Evolutionary conservation across 306 rosid genomes (phyloP).

Genomic region (Alnus glutinosa): DNA sequence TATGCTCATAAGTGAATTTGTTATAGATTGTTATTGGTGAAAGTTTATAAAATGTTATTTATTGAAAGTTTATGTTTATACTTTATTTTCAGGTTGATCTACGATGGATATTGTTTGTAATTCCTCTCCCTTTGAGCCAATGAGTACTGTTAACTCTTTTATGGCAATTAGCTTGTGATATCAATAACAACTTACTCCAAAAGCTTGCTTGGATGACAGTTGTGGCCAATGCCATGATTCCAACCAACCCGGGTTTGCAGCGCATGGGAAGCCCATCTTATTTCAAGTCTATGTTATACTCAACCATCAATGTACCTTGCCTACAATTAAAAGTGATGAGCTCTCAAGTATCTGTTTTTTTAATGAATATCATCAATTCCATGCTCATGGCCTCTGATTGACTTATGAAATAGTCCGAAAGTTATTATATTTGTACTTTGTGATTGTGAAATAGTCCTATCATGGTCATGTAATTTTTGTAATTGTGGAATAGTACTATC

Average conservation of each 20-base stretch:
- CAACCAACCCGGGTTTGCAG: slow-evolving; percentile 55
- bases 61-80: background rate
- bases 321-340: slow-evolving; percentile 50
- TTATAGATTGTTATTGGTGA: no score
- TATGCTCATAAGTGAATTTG: slow-evolving; percentile 70
- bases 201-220: slow-evolving; percentile 85
- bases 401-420: no score
- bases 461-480: no score
- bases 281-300: slow-evolving; percentile 88
- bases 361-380: slow-evolving; percentile 34
- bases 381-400: slow-evolving; percentile 45
- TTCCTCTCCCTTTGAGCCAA: slow-evolving; percentile 85
- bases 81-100: slow-evolving; percentile 66
- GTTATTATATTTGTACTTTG: no score
- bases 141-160: slow-evolving; percentile 58
- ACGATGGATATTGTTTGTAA: slow-evolving; percentile 54
- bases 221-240: slow-evolving; percentile 61
- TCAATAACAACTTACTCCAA: slow-evolving; percentile 54
- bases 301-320: slow-evolving; percentile 78
- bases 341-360: slow-evolving; percentile 52
- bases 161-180: slow-evolving; percentile 59
- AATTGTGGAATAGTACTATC: no score
- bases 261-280: slow-evolving; percentile 71
- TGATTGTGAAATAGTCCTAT: no score
- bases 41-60: background rate